Evolutionary conservation across 345 rosid species (phyloP).

Genomic region (Pseudoturritis turrita): DNA sequence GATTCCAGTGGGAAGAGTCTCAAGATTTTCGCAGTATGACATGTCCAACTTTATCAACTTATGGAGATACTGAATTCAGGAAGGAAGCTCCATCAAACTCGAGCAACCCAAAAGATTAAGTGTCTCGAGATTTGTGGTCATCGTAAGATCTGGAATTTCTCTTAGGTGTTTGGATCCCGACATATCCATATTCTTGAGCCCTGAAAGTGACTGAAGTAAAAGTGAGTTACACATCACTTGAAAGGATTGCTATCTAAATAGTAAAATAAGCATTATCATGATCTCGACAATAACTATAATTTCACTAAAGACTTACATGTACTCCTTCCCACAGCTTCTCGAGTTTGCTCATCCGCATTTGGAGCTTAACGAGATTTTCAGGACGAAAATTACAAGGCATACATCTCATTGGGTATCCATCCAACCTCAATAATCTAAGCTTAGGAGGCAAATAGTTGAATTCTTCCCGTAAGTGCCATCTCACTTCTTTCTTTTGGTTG

Average conservation of each 20-base stretch:
- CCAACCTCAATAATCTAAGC: not conserved
- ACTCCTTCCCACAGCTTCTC: not conserved
- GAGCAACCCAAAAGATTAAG: slow-evolving; percentile 9
- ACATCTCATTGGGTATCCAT: not conserved
- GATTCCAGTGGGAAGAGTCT: not conserved
- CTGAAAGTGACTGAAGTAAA: too few relatives aligned
- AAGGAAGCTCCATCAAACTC: slow-evolving; percentile 1
- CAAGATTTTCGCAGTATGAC: not conserved
- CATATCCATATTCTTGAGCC: not conserved
- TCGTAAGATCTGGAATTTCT: slow-evolving; percentile 10
- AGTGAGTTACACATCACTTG: too few relatives aligned
- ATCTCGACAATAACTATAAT: not conserved
- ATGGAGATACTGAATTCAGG: not conserved
- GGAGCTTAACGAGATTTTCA: not conserved
- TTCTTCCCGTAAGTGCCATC: not conserved
- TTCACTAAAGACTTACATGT: not conserved
- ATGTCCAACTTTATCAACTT: not conserved
- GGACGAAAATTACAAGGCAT: not conserved
- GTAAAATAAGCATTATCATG: too few relatives aligned
- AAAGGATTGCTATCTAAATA: too few relatives aligned
- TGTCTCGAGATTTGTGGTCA: not conserved
- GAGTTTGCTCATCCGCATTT: not conserved
- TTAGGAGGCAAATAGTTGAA: not conserved
- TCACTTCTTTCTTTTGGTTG: not conserved
- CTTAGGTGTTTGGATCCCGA: not conserved